Conservation (phyloP, 495 filamentous ascomycete species). For the Penicillium roqueforti region DNA sequence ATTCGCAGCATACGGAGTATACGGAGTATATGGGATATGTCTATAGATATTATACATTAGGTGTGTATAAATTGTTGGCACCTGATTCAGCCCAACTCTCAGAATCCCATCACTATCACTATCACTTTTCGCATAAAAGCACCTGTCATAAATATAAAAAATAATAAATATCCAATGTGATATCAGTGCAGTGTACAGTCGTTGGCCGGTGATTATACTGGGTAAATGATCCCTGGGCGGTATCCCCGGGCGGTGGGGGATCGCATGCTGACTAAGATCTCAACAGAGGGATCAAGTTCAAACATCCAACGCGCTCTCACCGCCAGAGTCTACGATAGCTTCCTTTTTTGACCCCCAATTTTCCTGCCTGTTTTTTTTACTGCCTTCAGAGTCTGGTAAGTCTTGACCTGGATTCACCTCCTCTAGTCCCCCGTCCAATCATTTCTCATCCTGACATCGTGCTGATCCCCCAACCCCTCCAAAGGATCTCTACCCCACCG, state of each 20-base stretch:
- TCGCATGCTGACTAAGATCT: slow-evolving; percentile 17
- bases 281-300: slow-evolving; percentile 10
- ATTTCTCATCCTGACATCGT: slow-evolving; percentile 6
- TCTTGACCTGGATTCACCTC: not conserved
- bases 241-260: slow-evolving; percentile 2
- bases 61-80: not conserved
- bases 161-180: not conserved
- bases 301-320: slow-evolving; percentile 26
- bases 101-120: not conserved
- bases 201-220: no score
- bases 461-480: slow-evolving; percentile 29
- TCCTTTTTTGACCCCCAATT: slow-evolving; percentile 12
- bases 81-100: not conserved
- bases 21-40: no score
- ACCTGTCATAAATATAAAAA: not conserved
- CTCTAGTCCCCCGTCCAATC: slow-evolving; percentile 7
- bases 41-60: no score
- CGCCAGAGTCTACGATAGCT: slow-evolving; percentile 26
- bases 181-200: not conserved
- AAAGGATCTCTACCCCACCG: slow-evolving; percentile 29
- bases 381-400: not conserved
- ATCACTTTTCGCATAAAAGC: not conserved
- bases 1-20: no score
- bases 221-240: not conserved
- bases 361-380: slow-evolving; percentile 2